Conservation (phyloP, 1,284 basidiomycete genomes). For the Singerocomus inundabilis region DNA sequence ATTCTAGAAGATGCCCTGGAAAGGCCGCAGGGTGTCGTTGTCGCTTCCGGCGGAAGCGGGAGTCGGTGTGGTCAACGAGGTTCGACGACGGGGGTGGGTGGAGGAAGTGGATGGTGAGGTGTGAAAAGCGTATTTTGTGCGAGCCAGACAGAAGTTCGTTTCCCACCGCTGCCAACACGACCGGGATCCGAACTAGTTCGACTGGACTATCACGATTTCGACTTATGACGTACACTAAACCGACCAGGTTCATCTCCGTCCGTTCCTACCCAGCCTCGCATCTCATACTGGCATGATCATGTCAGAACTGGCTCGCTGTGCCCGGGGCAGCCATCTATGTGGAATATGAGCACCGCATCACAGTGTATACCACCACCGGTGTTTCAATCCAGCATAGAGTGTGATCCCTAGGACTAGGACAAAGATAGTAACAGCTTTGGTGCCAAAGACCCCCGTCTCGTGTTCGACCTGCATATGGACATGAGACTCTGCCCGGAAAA, state of each 20-base stretch:
- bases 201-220: not conserved
- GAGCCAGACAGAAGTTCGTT: conserved; percentile 15
- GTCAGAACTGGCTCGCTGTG: conserved; percentile 4
- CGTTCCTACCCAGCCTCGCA: not conserved
- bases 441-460: conserved; percentile 55
- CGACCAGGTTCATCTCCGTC: conserved; percentile 13
- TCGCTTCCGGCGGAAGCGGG: conserved; percentile 10
- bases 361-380: conserved; percentile 1
- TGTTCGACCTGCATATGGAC: conserved; percentile 50
- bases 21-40: conserved; percentile 14
- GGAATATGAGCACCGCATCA: not conserved
- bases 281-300: conserved; percentile 1
- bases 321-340: not conserved
- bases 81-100: conserved; percentile 5
- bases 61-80: not conserved
- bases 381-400: conserved; percentile 38
- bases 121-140: conserved; percentile 19
- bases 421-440: conserved; percentile 41
- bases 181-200: conserved; percentile 25
- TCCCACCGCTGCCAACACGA: conserved; percentile 24
- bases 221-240: not conserved
- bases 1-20: conserved; percentile 21
- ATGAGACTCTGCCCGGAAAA: conserved; percentile 10
- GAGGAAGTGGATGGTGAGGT: conserved; percentile 11
- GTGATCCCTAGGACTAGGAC: conserved; percentile 38